Percentiles rank a stretch among this genome's conserved stretches.
Evolutionary conservation across 768 basidiomycete species (phyloP).

Genomic region (Auricularia auricula-judae): DNA sequence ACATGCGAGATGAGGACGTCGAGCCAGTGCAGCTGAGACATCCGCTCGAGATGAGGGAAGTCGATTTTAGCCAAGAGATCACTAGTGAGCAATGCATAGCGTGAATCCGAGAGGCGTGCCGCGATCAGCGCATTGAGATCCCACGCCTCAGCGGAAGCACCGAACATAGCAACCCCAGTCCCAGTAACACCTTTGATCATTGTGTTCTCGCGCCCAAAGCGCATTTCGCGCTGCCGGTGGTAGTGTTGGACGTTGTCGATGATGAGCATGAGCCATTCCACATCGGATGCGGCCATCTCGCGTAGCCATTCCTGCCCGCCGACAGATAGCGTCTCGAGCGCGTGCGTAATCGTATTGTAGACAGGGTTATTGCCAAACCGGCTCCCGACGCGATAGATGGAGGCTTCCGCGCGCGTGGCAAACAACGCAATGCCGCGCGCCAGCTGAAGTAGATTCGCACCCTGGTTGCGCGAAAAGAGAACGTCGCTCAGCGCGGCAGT

Average conservation of each 20-base stretch:
- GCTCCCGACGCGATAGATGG: too few species aligned
- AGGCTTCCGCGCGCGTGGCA: too few species aligned
- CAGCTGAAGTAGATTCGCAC: too few species aligned
- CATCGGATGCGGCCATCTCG: too few species aligned
- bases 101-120: not conserved
- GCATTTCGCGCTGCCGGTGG: constrained; percentile 2
- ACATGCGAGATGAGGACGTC: constrained; percentile 5
- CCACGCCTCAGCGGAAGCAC: constrained; percentile 4
- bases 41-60: constrained; percentile 1
- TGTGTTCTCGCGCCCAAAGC: constrained; percentile 6
- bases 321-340: too few species aligned
- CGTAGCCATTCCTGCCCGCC: too few species aligned
- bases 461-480: too few species aligned
- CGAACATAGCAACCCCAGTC: constrained; percentile 7
- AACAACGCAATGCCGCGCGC: too few species aligned
- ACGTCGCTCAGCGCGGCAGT: too few species aligned
- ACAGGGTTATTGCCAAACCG: too few species aligned
- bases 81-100: not conserved
- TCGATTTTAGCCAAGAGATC: constrained; percentile 8
- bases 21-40: constrained; percentile 5
- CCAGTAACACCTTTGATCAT: constrained; percentile 13
- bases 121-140: not conserved
- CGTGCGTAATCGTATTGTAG: too few species aligned
- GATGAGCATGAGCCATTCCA: constrained; percentile 1
- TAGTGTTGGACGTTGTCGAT: constrained; percentile 11